Evolutionary conservation across 23 red algal species (phyloP), one percentile per base, ranked within the genome.

Genomic region (Gracilaria vermiculophylla): DNA sequence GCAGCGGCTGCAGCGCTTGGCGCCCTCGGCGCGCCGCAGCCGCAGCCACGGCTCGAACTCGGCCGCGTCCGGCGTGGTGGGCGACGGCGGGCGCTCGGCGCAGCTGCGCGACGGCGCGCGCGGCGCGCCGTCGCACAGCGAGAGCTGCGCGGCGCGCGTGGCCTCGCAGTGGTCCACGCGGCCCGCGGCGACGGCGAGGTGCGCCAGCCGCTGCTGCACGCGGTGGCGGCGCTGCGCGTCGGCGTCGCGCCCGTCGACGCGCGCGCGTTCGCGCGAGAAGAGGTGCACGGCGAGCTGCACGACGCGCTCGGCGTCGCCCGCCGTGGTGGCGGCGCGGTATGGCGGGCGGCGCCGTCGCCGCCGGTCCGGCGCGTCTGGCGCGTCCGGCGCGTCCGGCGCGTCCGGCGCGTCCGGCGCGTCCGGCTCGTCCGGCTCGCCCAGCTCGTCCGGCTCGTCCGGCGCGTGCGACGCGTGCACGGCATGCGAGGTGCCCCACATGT

Each of bases 1-100:
- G 29, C 90, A 93, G 2, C 90, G 48, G 9, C 60, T 74, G 27
- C 90, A 93, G 37, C 80, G 31, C 72, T 86, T 93, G 4, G 88
- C 64, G 20, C 88, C 77, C 19, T 92, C 88, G 23, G 21, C 64
- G 24, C 69, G 84, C 37, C 36, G 56, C 69, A 62, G 9, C 37
- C 29, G 48, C 13, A 62, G 62, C 36, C 21, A 58, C 21, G 56
- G 45, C 13, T 61, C 81, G 36, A 85, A 85, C 81, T 85, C 81
- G 14, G 42, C 64, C 25, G 44, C 82, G 17, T 71, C 64, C 13
- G 82, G 60, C 8, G 34, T 70, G 12, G 82, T 84, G 2, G 82
- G 61, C 17, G 60, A 71, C 47, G 24, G n/a, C 21, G 81, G 81
- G 42, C 53, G 56, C 2, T 55, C 8, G 16, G 3, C 52, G n/a